phyloP scores from a whole-genome alignment of 2,329 filamentous ascomycete genomes.

The Sordariomycetes sp. region DNA sequence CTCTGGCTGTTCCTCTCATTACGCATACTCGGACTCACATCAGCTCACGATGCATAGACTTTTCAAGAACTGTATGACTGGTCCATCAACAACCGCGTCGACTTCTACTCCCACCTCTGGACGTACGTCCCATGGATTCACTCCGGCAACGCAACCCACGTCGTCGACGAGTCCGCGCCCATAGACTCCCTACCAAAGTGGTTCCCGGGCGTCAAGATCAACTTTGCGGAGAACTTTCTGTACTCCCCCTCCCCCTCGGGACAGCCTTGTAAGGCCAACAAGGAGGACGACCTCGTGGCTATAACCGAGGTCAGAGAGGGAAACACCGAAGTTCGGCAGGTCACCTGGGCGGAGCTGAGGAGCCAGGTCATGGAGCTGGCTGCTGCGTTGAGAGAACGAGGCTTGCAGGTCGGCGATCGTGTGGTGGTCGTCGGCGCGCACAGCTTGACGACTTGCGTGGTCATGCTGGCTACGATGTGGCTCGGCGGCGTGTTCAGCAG shows the following conservation, averaged over 20 bases:
- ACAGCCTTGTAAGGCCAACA: constrained; percentile 43
- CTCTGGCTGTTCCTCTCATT: background rate
- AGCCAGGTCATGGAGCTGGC: constrained; percentile 47
- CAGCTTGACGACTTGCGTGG: constrained; percentile 61
- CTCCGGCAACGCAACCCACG: constrained; percentile 44
- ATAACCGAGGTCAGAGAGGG: constrained; percentile 67
- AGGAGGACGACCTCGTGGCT: constrained; percentile 64
- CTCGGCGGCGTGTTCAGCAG: constrained; percentile 69
- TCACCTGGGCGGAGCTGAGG: constrained; percentile 62
- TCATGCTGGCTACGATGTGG: constrained; percentile 61
- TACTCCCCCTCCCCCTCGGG: constrained; percentile 41
- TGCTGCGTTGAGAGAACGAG: constrained; percentile 56
- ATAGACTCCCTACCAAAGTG: constrained; percentile 67
- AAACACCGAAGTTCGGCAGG: constrained; percentile 39
- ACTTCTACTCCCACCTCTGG: constrained; percentile 61
- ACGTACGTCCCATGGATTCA: constrained; percentile 51
- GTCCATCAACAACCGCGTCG: constrained; percentile 50
- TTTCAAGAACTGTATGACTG: constrained; percentile 64
- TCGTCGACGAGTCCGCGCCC: constrained; percentile 60
- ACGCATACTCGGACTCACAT: background rate
- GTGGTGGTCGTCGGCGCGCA: constrained; percentile 70
- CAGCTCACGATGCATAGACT: constrained; percentile 28
- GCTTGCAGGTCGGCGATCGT: constrained; percentile 62
- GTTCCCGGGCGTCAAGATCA: constrained; percentile 67
- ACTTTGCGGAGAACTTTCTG: constrained; percentile 75